Conservation (phyloP, 345 rosid species). For the Mallotus nudiflorus region DNA sequence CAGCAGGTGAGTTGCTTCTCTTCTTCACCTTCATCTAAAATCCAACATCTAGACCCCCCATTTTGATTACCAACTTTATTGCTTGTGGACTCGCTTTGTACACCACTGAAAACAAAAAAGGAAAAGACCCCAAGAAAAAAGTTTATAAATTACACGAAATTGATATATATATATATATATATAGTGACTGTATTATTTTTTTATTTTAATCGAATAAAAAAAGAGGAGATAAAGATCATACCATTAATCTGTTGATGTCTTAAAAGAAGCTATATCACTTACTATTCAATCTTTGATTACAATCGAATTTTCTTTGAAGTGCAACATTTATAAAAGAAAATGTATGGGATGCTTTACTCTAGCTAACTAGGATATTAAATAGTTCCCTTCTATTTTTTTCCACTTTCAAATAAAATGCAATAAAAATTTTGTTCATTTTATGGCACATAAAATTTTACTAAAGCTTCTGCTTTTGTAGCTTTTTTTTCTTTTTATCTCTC, state of each 20-base stretch:
- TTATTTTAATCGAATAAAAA: too few relatives aligned
- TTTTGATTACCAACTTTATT: constrained; percentile 42
- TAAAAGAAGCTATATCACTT: too few relatives aligned
- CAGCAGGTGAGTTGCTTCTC: constrained; percentile 46
- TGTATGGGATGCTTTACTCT: background rate
- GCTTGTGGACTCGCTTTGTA: constrained; percentile 40
- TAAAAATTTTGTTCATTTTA: background rate
- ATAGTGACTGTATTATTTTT: background rate
- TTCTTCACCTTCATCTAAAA: constrained; percentile 34
- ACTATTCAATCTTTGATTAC: too few relatives aligned
- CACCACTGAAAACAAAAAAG: constrained; percentile 37
- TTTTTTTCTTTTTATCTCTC: background rate
- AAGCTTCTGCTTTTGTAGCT: background rate
- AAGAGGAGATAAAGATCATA: too few relatives aligned
- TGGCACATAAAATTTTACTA: background rate
- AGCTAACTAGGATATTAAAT: too few relatives aligned
- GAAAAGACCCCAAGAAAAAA: background rate
- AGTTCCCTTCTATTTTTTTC: background rate
- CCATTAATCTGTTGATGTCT: too few relatives aligned
- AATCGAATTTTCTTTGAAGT: background rate
- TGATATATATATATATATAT: too few relatives aligned
- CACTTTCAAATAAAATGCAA: background rate
- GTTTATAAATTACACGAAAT: background rate
- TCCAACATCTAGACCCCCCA: constrained; percentile 40
- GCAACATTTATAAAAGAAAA: constrained; percentile 7